Base-by-base conservation (phyloP, 352 stramenopile species). In the Phytophthora rubi region DNA sequence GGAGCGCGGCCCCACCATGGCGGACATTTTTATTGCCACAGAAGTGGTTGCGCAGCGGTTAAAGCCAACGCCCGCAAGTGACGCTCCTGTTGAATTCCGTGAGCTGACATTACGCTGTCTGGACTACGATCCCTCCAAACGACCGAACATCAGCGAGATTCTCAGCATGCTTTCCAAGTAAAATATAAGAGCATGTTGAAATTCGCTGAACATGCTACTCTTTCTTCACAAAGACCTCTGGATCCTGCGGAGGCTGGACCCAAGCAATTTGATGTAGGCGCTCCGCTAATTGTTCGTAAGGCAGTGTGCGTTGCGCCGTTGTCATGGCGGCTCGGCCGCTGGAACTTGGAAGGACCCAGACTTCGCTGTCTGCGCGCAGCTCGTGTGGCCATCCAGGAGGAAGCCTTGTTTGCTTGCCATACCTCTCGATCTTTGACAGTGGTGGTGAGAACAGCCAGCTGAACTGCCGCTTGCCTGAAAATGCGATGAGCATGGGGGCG, bases 381-480 rank as follows among this genome's bases (percentile, higher is more conserved):
- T 91, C 80, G 2, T 65, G 73, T 16, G 90, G 90, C 90, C 90
- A 97, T 5, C 75, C 84, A 9, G 68, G 44, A n/a, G 90, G 90
- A 54, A 95, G 68, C 7, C 58, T 74, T 6, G 65, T 76, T 75
- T 94, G 86, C 9, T 65, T 77, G 23, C 86, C 86, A 51, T 82
- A 91, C 54, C 56, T 76, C 18, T 91, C 82, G 16, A 92, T 78
- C 72, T 86, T 93, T 32, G 81, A 77, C 23, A 94, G 62, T 15
- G 85, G 86, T 6, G 86, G 83, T 15, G 87, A 80, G 61, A 97
- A 97, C 51, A 97, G 63, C 53, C 77, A 92, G 60, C 84, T 90
- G 69, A 95, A 97, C 63, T 97, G 90, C 18, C 90, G 85, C 68
- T 97, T 97, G 15, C 90, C 90, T 0, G 86, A 91, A 70, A 97